Evolutionary conservation across 305 asterid genomes (phyloP).

Genomic region (Fraxinus sp.): DNA sequence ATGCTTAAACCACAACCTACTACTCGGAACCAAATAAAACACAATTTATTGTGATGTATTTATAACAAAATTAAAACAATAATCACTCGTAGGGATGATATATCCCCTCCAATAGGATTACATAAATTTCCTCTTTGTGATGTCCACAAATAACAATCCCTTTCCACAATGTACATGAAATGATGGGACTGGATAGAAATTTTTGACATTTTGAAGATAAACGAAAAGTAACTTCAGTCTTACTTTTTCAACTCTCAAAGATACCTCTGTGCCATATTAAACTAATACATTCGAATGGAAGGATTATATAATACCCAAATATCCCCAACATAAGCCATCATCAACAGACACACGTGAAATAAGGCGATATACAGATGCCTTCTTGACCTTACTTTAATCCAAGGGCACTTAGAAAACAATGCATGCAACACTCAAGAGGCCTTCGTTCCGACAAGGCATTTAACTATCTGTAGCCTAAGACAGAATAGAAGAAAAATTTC

Average conservation of each 20-base stretch:
- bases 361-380: slow-evolving; percentile 1
- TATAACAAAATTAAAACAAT: neutral
- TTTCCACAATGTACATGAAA: neutral
- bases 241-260: neutral
- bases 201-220: neutral
- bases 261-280: neutral
- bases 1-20: slow-evolving; percentile 13
- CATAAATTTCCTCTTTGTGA: neutral
- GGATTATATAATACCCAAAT: neutral
- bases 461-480: neutral
- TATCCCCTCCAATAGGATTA: neutral
- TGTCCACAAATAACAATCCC: neutral
- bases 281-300: neutral
- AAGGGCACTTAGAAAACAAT: neutral
- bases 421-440: neutral
- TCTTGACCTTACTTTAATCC: slow-evolving; percentile 1
- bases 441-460: neutral
- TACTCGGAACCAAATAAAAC: neutral
- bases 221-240: neutral
- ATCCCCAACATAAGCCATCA: neutral
- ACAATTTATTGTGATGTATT: neutral
- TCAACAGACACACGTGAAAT: neutral
- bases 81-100: neutral
- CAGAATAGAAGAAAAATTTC: neutral
- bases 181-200: neutral